Evolutionary conservation across 208 protist genomes (phyloP), one percentile per base, ranked within the genome.

Genomic region (Jaenimonas drosophilae): DNA sequence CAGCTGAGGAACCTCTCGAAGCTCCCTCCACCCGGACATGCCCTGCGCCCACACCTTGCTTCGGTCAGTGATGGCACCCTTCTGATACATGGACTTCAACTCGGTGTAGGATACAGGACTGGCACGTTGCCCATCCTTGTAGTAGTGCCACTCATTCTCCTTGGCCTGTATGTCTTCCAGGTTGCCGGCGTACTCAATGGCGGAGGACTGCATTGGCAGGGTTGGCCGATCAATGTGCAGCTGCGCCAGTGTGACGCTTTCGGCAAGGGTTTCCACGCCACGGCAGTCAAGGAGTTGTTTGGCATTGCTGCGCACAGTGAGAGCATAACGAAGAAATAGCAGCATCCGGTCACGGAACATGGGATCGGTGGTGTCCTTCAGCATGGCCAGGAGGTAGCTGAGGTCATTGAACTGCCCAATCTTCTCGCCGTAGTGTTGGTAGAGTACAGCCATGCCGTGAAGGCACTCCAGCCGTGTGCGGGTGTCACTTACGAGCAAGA

Each of bases 11-110:
- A 98, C 80, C 28, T 88, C 52, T 5, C 61, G 42, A 19, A 97
- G 32, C 44, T 65, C 58, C 31, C 70, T 72, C 94, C 95, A 98
- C 14, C 81, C 88, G 6, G 83, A 62, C 50, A 96, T 74, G n/a
- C 95, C 93, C 59, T 97, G 90, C 3, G 95, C 95, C 92, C 95
- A 98, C 38, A 94, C 83, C 60, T 84, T 92, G 1, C 70, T 94
- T 20, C 16, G 37, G 23, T 34, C 43, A 4, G 29, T 64, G 34
- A 82, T 72, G 17, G 38, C 65, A 2, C 51, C 56, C 2, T 43
- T 26, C 12, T 60, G 46, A 26, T 31, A 59, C 0, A 74, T 71
- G 25, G 60, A 59, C 4, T 61, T 37, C 12, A 97, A 59, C 48
- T 72, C 48, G 0, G 62, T 55, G 38, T 79, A 92, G 1, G 76